phyloP scores from a whole-genome alignment of 306 rosid genomes.

The Prunus salicina region DNA sequence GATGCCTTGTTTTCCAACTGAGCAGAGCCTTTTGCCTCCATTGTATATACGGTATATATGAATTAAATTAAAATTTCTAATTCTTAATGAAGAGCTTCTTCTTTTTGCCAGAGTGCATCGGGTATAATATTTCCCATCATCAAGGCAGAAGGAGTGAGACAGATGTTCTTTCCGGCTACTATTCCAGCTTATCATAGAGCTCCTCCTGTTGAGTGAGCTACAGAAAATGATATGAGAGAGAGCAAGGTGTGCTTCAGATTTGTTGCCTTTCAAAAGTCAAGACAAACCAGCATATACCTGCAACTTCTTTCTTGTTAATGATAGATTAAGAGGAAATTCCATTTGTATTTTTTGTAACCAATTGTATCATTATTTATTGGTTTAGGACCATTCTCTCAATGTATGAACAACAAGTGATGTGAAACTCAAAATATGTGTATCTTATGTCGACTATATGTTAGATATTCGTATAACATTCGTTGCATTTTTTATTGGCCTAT shows the following conservation, averaged over 20 bases:
- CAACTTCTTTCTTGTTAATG: neutral
- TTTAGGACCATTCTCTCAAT: neutral
- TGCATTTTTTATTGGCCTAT: neutral
- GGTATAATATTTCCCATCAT: conserved; percentile 56
- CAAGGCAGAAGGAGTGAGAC: conserved; percentile 53
- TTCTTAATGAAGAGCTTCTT: neutral
- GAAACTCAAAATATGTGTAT: neutral
- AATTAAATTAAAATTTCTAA: neutral
- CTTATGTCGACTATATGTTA: neutral
- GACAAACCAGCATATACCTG: neutral
- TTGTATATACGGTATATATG: neutral
- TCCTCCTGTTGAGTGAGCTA: conserved; percentile 15
- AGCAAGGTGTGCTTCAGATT: neutral
- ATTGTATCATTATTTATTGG: neutral
- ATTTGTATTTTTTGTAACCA: neutral
- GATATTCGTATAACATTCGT: neutral
- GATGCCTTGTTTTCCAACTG: neutral
- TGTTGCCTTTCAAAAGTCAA: neutral
- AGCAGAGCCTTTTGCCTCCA: neutral
- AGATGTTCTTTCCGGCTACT: conserved; percentile 41
- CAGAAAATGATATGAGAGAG: neutral
- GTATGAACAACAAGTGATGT: neutral
- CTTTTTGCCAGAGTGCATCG: conserved; percentile 37
- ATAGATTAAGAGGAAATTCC: neutral
- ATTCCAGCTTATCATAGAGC: conserved; percentile 32